Evolutionary conservation across 129 eudicot genomes (phyloP), one percentile per base, ranked within the genome.

Genomic region (Oenanthe sinensis): DNA sequence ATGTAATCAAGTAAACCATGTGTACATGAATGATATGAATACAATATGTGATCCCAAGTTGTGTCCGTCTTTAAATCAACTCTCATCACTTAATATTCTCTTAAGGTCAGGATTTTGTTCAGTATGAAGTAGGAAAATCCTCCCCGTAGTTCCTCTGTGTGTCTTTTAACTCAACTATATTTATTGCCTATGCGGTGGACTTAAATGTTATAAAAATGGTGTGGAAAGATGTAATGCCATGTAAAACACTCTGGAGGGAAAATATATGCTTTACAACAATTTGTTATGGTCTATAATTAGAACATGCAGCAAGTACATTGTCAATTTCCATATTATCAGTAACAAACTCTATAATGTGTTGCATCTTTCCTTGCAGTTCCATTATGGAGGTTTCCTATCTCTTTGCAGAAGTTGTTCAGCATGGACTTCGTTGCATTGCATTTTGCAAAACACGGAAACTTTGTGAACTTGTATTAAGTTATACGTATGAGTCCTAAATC

Each of bases 401-500:
- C 45, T 89, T 95, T 76, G 96, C 97, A 24, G 98, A 95, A 87
- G 85, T 95, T 84, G 85, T 95, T 79, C 97, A 95, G 82, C 97
- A 95, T 83, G 98, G 98, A 43, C 91, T 95, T 69, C 97, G 98
- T 63, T 87, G 94, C 82, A 95, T 95, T 85, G 91, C 98, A 47
- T 95, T 95, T 75, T 95, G 98, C 96, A 95, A 95, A 90, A 87
- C 97, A 84, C 92, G 98, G 76, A 95, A 88, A 84, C 96, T 95
- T 74, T 90, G 92, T 84, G 98, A 95, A 83, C 98, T 95, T 75
- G 98, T 95, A 42, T 85, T 95, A 47, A 87, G 85, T 79, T 89
- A 95, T 83, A 90, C 98, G 98, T 95, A 88, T 44, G 97, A 87
- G 70, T 17, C 77, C 58, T 40, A 55, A 37, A 75, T 74, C 75